Conservation (phyloP, 176 grass and related monocot genomes). For the Hordeum marinum region DNA sequence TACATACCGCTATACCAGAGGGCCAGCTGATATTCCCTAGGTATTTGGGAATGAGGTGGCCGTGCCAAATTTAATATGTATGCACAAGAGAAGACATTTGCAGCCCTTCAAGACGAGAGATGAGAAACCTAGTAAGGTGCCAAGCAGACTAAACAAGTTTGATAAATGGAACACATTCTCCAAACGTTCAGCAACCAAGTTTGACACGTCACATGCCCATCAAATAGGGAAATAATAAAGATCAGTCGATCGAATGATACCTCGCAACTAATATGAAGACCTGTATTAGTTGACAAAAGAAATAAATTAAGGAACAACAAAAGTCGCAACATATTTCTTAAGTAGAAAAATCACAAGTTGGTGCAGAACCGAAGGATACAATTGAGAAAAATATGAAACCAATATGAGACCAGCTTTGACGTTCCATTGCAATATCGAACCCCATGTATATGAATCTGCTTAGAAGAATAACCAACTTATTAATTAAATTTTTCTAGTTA, state of each 20-base stretch:
- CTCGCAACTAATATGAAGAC: constrained; percentile 91
- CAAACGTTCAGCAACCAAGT: constrained; percentile 14
- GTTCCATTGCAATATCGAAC: constrained; percentile 88
- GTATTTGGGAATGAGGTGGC: constrained; percentile 60
- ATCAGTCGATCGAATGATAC: constrained; percentile 31
- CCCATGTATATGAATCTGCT: constrained; percentile 99
- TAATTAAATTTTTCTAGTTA: constrained; percentile 1
- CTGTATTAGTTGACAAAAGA: constrained; percentile 29
- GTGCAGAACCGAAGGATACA: constrained; percentile 59
- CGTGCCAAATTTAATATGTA: constrained; percentile 76
- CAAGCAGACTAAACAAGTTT: neutral
- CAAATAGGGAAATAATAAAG: neutral
- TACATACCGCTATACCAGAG: constrained; percentile 91
- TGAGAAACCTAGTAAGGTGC: constrained; percentile 8
- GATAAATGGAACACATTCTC: neutral
- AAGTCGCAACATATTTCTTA: constrained; percentile 9
- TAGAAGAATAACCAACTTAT: constrained; percentile 19
- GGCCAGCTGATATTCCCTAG: constrained; percentile 69
- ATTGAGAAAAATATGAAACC: constrained; percentile 98
- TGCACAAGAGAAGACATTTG: constrained; percentile 84
- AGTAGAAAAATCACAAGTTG: neutral
- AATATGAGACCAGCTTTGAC: constrained; percentile 88
- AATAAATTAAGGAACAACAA: constrained; percentile 45
- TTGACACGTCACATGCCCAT: neutral
- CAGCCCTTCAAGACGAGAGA: constrained; percentile 58